Base-by-base conservation (phyloP, 345 rosid species). In the Arabidopsis suecica region DNA sequence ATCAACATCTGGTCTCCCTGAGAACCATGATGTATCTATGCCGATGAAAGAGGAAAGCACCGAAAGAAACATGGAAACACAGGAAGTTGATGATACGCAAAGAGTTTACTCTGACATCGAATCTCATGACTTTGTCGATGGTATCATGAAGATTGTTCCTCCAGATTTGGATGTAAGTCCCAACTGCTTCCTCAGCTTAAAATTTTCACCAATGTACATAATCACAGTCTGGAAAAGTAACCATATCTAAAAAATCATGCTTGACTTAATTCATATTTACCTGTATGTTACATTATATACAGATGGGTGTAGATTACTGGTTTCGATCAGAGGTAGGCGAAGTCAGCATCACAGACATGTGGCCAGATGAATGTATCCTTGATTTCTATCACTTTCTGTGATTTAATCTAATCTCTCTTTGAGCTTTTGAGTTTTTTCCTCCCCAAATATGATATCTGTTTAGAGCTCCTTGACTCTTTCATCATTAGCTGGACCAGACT, bases 271-370 rank as follows among this genome's bases (percentile, higher is more conserved):
- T 34, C 36, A 51, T 25, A 34, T 23, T 67, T 7, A 42, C 50
- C 62, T 50, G 5, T 33, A 51, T 75, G 53, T 59, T 66, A 37
- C 48, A 72, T 59, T 10, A 61, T 71, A 57, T 80, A 80, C 88
- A 91, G 97, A 83, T 83, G 76, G 93, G 85, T 61, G 91, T 88
- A 61, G 99, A 95, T 82, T 95, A 92, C 87, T 90, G 97, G 97
- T 93, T 92, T 38, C 84, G 85, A 79, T 92, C 99, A 79, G 99
- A 95, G 69, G 86, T 91, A 12, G 93, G 82, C 16, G 95, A 82
- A 37, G 86, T 92, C 75, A 92, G 97, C 88, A 86, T 90, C 70
- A 92, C 97, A 18, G 94, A 92, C 83, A 82, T 89, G 77, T 95
- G 99, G 97, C 83, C 73, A 40, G 75, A 85, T 56, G 97, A 90